A percentile compares a stretch with the other conserved stretches of the same genome.
Evolutionary conservation across 2,329 filamentous ascomycete genomes (phyloP).

Genomic region (Aspergillus puulaauensis): DNA sequence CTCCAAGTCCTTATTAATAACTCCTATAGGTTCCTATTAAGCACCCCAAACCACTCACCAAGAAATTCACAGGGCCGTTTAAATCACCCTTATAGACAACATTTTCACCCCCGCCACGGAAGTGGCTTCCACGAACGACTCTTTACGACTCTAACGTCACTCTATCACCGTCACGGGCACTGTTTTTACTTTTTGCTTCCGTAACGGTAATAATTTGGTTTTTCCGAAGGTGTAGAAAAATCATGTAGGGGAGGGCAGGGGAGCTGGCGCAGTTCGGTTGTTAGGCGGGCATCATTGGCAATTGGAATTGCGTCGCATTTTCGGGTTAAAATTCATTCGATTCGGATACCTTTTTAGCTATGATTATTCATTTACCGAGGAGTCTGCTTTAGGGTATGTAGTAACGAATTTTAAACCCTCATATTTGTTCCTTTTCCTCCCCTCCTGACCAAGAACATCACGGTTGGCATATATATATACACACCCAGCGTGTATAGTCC

Average conservation of each 20-base stretch:
- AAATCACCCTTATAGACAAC: background rate
- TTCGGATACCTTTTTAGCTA: background rate
- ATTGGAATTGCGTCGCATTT: background rate
- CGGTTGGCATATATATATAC: background rate
- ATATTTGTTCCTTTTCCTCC: background rate
- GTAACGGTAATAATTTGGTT: background rate
- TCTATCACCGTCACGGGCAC: background rate
- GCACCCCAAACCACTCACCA: background rate
- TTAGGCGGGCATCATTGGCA: background rate
- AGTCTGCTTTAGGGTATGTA: background rate
- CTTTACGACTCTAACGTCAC: slow-evolving; percentile 14
- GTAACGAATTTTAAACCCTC: background rate
- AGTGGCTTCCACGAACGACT: slow-evolving; percentile 11
- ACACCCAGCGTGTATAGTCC: background rate
- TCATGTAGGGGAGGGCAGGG: background rate
- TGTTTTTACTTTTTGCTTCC: background rate
- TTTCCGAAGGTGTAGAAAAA: background rate
- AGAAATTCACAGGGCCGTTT: background rate
- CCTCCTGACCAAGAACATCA: background rate
- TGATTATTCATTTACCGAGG: background rate
- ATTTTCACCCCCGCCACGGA: background rate
- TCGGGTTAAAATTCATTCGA: background rate
- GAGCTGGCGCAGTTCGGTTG: background rate
- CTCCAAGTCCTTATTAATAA: slow-evolving; percentile 4
- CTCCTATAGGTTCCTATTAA: slow-evolving; percentile 30